These are phyloP conservation scores for Melocanna baccifera DNA, from an alignment of 176 grass and related monocot genomes.

Conservation along the genomic window DNA sequence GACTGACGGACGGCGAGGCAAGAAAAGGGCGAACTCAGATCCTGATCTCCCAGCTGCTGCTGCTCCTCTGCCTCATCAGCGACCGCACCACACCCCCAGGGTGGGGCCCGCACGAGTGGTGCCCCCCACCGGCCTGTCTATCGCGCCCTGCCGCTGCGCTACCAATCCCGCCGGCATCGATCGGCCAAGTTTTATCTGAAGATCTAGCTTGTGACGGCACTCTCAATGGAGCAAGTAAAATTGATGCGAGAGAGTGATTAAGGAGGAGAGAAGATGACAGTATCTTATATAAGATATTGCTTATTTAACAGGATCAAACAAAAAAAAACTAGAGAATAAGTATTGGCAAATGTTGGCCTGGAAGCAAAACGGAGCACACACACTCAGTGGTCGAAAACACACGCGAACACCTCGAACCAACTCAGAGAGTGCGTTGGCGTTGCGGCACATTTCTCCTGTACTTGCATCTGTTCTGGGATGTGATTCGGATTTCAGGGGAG, in stretches of 20 bases:
- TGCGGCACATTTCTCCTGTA: background rate
- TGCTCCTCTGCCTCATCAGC: background rate
- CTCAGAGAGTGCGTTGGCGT: background rate
- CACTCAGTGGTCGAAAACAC: too few species aligned
- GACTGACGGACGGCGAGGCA: background rate
- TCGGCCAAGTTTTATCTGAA: background rate
- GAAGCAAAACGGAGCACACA: too few species aligned
- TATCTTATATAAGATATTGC: too few species aligned
- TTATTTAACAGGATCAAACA: too few species aligned
- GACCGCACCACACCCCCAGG: background rate
- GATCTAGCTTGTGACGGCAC: background rate
- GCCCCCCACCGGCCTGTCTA: background rate
- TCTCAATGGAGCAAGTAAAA: too few species aligned
- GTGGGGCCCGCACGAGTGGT: background rate
- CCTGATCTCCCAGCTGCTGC: constrained; percentile 4
- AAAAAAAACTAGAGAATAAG: too few species aligned
- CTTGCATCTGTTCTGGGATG: background rate
- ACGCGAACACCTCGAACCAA: too few species aligned
- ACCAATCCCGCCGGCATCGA: background rate
- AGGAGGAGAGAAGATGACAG: too few species aligned
- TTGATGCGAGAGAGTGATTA: too few species aligned
- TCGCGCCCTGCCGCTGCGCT: background rate
- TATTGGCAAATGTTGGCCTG: too few species aligned
- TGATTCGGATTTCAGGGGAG: background rate
- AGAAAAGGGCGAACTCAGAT: constrained; percentile 46